phyloP scores from a whole-genome alignment of 2,329 filamentous ascomycete genomes.

The Xylariaceae sp. region DNA sequence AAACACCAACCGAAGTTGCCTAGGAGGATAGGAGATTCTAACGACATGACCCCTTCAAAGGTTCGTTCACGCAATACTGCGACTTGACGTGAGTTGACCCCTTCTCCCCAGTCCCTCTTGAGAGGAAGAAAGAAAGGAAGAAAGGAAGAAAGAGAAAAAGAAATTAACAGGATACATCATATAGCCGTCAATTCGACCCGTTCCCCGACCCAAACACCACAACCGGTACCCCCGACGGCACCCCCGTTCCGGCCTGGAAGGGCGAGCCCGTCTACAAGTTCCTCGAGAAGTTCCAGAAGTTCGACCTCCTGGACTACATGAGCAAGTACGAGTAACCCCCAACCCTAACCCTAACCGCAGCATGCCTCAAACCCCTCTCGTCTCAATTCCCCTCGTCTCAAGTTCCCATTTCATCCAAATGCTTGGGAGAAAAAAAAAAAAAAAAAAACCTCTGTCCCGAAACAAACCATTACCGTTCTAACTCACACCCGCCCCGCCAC shows the following conservation, averaged over 20 bases:
- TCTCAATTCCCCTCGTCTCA: not conserved
- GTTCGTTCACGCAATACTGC: constrained; percentile 62
- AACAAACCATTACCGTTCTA: too few species aligned
- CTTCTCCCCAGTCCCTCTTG: too few species aligned
- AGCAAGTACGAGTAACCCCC: constrained; percentile 38
- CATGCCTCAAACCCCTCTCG: not conserved
- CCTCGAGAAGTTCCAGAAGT: constrained; percentile 51
- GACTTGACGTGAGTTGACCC: constrained; percentile 40
- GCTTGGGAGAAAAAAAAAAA: constrained; percentile 1
- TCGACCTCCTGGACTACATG: constrained; percentile 60
- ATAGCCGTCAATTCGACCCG: constrained; percentile 57
- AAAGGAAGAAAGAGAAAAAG: too few species aligned
- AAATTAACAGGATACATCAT: not conserved
- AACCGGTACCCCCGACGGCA: constrained; percentile 47
- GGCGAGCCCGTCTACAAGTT: constrained; percentile 54
- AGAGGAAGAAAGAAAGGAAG: too few species aligned
- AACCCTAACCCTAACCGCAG: too few species aligned
- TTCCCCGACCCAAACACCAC: constrained; percentile 58
- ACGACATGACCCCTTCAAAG: constrained; percentile 34
- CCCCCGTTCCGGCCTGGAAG: constrained; percentile 51
- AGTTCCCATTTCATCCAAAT: too few species aligned
- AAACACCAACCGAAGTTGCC: not conserved
- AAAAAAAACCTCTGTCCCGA: constrained; percentile 14
- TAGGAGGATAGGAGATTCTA: constrained; percentile 35
- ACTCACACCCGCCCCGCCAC: too few species aligned